Base-by-base conservation (phyloP, 371 early-diverging fungal species). In the Haplosporangium sp. region DNA sequence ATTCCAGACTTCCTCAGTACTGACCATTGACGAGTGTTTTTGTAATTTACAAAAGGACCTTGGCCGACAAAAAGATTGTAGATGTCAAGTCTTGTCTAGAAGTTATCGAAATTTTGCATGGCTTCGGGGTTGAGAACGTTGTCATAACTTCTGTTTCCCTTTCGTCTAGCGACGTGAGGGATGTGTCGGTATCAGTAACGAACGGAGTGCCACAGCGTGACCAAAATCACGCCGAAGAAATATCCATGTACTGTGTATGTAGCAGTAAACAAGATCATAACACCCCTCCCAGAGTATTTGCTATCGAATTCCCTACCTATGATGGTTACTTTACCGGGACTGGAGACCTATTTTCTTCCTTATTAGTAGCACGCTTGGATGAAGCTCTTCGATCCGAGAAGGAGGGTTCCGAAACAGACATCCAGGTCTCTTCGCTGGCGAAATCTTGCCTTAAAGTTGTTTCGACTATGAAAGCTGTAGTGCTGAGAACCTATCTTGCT, bases 281-380 rank as follows among this genome's bases (percentile, higher is more conserved):
- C 27, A 15, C 27, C 2, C 11, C 27, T 3, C 20, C 78, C 59
- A 57, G 69, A 1, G 61, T 34, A 52, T 74, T 94, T 71, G 65
- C 84, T 10, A 93, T 97, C 57, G 69, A 87, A 5, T 96, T 96
- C 67, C 94, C 95, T 11, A 90, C 90, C 13, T 89, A 94, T 47
- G 76, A 83, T 4, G 96, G 92, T 1, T 89, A 90, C 59, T 98
- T 96, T 72, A 95, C 95, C 0, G 98, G 98, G n/a, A 94, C 97
- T 1, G 98, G 97, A 37, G 97, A 98, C 77, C 62, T 98, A 59
- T 95, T 96, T 67, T 86, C 95, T 1, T 92, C 95, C 0, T 69
- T 97, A 44, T 61, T 93, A 5, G 83, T 94, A 15, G 96, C 96
- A 6, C 79, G 91, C 42, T 63, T 88, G 37, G 72, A 79, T 11